These are phyloP conservation scores for Aspergillus steynii DNA, from an alignment of 495 filamentous ascomycete genomes.

Conservation along the genomic window DNA sequence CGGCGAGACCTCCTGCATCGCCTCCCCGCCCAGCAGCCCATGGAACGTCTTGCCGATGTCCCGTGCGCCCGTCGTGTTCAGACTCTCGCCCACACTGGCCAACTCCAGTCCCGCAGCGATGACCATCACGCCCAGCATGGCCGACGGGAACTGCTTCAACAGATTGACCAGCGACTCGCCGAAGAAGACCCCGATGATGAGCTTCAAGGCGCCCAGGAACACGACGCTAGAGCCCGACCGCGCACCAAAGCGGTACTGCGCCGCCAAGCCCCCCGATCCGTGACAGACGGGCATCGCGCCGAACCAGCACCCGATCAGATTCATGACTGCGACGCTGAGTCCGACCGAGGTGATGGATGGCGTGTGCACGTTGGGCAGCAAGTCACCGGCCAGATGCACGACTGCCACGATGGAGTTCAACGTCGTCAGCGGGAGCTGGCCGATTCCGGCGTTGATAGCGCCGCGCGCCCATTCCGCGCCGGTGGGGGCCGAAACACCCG, in stretches of 20 bases:
- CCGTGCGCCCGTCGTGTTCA: slow-evolving; percentile 67
- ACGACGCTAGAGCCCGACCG: slow-evolving; percentile 82
- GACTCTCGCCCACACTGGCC: slow-evolving; percentile 74
- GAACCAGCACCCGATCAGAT: slow-evolving; percentile 83
- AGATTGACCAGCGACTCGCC: slow-evolving; percentile 67
- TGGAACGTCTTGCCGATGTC: slow-evolving; percentile 49
- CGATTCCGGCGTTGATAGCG: slow-evolving; percentile 63
- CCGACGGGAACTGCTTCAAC: slow-evolving; percentile 67
- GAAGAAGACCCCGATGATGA: slow-evolving; percentile 71
- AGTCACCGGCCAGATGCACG: slow-evolving; percentile 67
- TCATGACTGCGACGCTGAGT: slow-evolving; percentile 78
- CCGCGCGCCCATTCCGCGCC: slow-evolving; percentile 49
- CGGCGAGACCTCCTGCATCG: slow-evolving; percentile 35
- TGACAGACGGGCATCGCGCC: slow-evolving; percentile 96
- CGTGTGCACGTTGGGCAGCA: slow-evolving; percentile 65
- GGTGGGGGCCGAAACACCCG: slow-evolving; percentile 42
- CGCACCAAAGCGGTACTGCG: slow-evolving; percentile 86
- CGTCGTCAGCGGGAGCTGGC: slow-evolving; percentile 85
- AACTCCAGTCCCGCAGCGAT: slow-evolving; percentile 85
- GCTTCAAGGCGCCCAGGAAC: slow-evolving; percentile 73
- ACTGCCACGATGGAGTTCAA: slow-evolving; percentile 91
- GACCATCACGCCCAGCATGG: slow-evolving; percentile 82
- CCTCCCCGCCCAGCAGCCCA: slow-evolving; percentile 36
- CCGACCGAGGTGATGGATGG: slow-evolving; percentile 74
- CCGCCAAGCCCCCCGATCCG: slow-evolving; percentile 86